phyloP scores from a whole-genome alignment of 2,329 filamentous ascomycete species.

The Lojkania enalia region DNA sequence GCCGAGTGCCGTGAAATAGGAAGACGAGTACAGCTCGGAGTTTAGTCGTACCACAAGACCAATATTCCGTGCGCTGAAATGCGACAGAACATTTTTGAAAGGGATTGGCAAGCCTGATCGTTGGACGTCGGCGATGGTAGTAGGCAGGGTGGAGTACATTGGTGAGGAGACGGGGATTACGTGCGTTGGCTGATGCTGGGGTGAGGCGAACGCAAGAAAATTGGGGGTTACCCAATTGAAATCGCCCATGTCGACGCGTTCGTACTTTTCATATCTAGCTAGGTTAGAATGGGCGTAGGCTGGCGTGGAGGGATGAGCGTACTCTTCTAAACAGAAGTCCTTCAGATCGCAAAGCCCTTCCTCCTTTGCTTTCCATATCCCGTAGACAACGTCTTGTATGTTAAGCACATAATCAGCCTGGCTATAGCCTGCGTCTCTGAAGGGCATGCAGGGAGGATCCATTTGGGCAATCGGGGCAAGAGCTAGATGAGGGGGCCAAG shows the following conservation, averaged over 20 bases:
- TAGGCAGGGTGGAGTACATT: conserved; percentile 73
- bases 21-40: conserved; percentile 91
- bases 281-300: conserved; percentile 19
- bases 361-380: conserved; percentile 98
- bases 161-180: conserved; percentile 74
- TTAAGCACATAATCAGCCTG: conserved; percentile 96
- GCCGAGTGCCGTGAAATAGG: conserved; percentile 94
- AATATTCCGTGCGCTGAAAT: conserved; percentile 86
- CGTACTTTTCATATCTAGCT: conserved; percentile 82
- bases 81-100: conserved; percentile 93
- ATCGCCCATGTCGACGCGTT: conserved; percentile 96
- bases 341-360: conserved; percentile 88
- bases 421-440: conserved; percentile 96
- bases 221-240: conserved; percentile 99
- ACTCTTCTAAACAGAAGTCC: conserved; percentile 93
- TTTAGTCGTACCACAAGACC: conserved; percentile 94
- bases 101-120: conserved; percentile 73
- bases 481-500: conserved; percentile 94
- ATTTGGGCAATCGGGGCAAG: conserved; percentile 94
- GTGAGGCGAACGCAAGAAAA: conserved; percentile 95
- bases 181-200: conserved; percentile 76
- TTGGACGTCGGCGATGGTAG: conserved; percentile 72
- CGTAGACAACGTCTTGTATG: conserved; percentile 96
- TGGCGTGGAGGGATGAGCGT: conserved; percentile 27
- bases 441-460: conserved; percentile 97